Evolutionary conservation across 495 filamentous ascomycete genomes (phyloP).

Genomic region (Corynascus novoguineensis): DNA sequence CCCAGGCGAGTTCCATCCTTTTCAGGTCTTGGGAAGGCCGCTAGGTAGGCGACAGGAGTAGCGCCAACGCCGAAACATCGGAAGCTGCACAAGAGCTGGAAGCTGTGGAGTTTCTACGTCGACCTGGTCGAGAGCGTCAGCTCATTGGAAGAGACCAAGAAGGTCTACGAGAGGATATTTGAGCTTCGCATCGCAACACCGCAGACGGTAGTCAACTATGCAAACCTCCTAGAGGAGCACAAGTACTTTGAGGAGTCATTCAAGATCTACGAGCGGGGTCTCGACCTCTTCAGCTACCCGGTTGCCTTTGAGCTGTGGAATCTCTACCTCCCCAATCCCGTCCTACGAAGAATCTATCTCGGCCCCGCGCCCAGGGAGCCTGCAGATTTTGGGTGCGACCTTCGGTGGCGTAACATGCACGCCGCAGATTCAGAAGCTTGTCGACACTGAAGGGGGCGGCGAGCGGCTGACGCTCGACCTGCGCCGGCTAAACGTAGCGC

Average conservation of each 20-base stretch:
- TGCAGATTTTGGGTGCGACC: conserved; percentile 24
- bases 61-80: too few relatives aligned
- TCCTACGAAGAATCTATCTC: conserved; percentile 7
- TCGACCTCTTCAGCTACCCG: conserved; percentile 95
- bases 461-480: conserved; percentile 21
- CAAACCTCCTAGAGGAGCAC: conserved; percentile 91
- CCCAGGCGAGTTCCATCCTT: too few relatives aligned
- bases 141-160: conserved; percentile 85
- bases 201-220: conserved; percentile 97
- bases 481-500: conserved; percentile 13
- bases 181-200: conserved; percentile 97
- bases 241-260: conserved; percentile 97
- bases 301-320: conserved; percentile 99
- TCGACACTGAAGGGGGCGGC: too few relatives aligned
- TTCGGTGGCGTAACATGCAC: conserved; percentile 29
- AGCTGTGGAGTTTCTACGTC: conserved; percentile 98
- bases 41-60: too few relatives aligned
- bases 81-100: conserved; percentile 99
- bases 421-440: conserved; percentile 14
- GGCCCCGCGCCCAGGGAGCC: neutral
- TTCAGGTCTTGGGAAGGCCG: too few relatives aligned
- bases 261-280: conserved; percentile 93
- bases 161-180: conserved; percentile 95
- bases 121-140: conserved; percentile 94
- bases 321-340: conserved; percentile 79